A percentile compares a stretch with the other conserved stretches of the same genome.
Conservation (phyloP, 2,329 filamentous ascomycete genomes). For the Aspergillus tamarii region DNA sequence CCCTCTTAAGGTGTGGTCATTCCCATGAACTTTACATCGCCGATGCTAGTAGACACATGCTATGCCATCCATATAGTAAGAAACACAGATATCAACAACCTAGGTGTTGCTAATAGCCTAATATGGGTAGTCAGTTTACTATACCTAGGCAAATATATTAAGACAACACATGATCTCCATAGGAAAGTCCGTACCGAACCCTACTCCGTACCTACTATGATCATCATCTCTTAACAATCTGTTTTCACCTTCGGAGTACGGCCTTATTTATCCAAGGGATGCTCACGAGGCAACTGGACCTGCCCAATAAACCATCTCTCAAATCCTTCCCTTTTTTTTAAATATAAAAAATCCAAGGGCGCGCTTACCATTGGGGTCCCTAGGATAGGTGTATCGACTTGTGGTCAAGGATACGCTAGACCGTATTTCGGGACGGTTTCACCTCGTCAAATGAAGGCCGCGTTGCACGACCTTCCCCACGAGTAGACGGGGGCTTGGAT, state of each 20-base stretch:
- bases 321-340: not conserved
- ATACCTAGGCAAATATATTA: not conserved
- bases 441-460: conserved; percentile 6
- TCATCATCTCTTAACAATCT: not conserved
- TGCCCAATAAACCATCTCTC: not conserved
- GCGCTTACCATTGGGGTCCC: not conserved
- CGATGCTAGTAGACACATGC: not conserved
- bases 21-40: not conserved
- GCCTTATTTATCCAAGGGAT: not conserved
- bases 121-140: not conserved
- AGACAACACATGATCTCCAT: not conserved
- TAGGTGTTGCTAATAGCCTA: not conserved
- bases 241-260: not conserved
- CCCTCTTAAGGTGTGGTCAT: not conserved
- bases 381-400: not conserved
- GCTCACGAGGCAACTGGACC: not conserved
- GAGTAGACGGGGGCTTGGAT: not conserved
- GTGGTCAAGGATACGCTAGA: conserved; percentile 1
- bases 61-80: not conserved
- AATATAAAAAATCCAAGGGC: no score
- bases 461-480: not conserved
- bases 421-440: conserved; percentile 2
- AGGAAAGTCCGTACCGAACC: not conserved
- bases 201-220: not conserved
- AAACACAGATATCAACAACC: not conserved